A percentile compares a stretch with the other conserved stretches of the same genome.
These are phyloP conservation scores for Tubosaeta sp. DNA, from an alignment of 768 basidiomycete species.

Conservation along the genomic window DNA sequence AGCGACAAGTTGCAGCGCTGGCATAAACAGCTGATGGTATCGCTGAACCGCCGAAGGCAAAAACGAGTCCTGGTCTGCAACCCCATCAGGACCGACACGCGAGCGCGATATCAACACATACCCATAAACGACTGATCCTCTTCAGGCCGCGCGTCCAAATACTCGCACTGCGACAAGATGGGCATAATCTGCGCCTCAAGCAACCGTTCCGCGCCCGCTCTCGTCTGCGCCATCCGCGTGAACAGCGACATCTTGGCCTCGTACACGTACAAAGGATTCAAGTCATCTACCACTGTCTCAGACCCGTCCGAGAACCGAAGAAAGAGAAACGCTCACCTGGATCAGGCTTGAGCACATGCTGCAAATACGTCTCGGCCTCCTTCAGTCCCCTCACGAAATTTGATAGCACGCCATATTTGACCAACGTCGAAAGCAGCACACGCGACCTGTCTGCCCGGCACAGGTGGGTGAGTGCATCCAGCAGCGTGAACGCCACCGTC, in stretches of 20 bases:
- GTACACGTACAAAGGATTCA: slow-evolving; percentile 90
- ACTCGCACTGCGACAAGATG: slow-evolving; percentile 79
- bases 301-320: neutral
- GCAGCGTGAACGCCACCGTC: slow-evolving; percentile 87
- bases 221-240: slow-evolving; percentile 76
- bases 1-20: slow-evolving; percentile 76
- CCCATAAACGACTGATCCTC: slow-evolving; percentile 80
- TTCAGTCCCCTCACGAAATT: slow-evolving; percentile 84
- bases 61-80: slow-evolving; percentile 76
- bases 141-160: slow-evolving; percentile 80
- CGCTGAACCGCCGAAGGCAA: slow-evolving; percentile 82
- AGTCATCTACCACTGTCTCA: slow-evolving; percentile 53
- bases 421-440: slow-evolving; percentile 51
- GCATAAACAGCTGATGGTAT: slow-evolving; percentile 88
- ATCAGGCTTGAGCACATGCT: slow-evolving; percentile 79
- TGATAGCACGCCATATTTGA: slow-evolving; percentile 70
- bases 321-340: slow-evolving; percentile 54
- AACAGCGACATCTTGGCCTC: slow-evolving; percentile 93
- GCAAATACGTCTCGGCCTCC: slow-evolving; percentile 71
- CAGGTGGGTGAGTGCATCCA: slow-evolving; percentile 76
- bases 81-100: neutral
- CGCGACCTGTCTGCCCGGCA: slow-evolving; percentile 69
- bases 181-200: slow-evolving; percentile 74
- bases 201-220: slow-evolving; percentile 79
- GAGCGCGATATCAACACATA: slow-evolving; percentile 28